Percentiles rank a stretch among this genome's conserved stretches.
Evolutionary conservation across 495 filamentous ascomycete genomes (phyloP).

Genomic region (Hypoxylon lenormandii): DNA sequence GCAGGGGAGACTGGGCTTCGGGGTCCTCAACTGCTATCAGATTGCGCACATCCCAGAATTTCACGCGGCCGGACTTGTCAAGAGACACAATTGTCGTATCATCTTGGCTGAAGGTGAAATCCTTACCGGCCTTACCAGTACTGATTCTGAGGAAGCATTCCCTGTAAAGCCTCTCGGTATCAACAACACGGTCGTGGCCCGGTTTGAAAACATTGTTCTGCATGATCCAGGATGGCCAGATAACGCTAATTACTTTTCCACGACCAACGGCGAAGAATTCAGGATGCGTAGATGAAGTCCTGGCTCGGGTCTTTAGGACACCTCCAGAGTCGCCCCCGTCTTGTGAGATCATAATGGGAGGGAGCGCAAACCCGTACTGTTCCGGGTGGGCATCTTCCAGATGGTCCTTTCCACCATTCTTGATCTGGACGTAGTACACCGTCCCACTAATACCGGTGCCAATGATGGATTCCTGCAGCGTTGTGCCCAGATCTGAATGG

Average conservation of each 20-base stretch:
- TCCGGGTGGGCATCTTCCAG: constrained; percentile 78
- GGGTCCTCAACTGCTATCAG: constrained; percentile 70
- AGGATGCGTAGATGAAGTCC: constrained; percentile 84
- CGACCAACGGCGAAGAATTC: constrained; percentile 95
- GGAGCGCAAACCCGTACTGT: constrained; percentile 81
- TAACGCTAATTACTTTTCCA: constrained; percentile 92
- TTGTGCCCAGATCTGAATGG: constrained; percentile 58
- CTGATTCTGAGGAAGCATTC: constrained; percentile 90
- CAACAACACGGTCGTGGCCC: constrained; percentile 77
- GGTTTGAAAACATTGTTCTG: constrained; percentile 75
- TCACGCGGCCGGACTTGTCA: constrained; percentile 92
- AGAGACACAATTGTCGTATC: constrained; percentile 93
- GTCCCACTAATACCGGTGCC: constrained; percentile 92
- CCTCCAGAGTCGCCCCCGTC: constrained; percentile 86
- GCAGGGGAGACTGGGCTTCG: constrained; percentile 63
- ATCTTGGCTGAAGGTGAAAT: constrained; percentile 96
- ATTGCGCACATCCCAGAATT: constrained; percentile 95
- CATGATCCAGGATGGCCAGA: constrained; percentile 82
- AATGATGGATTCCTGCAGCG: constrained; percentile 78
- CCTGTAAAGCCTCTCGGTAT: constrained; percentile 85
- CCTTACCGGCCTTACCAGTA: constrained; percentile 97
- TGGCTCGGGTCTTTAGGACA: constrained; percentile 93
- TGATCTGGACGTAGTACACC: constrained; percentile 88
- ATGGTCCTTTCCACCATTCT: constrained; percentile 75
- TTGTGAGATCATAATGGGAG: constrained; percentile 73